phyloP scores from a whole-genome alignment of 306 rosid genomes.

The Begonia peltatifolia region DNA sequence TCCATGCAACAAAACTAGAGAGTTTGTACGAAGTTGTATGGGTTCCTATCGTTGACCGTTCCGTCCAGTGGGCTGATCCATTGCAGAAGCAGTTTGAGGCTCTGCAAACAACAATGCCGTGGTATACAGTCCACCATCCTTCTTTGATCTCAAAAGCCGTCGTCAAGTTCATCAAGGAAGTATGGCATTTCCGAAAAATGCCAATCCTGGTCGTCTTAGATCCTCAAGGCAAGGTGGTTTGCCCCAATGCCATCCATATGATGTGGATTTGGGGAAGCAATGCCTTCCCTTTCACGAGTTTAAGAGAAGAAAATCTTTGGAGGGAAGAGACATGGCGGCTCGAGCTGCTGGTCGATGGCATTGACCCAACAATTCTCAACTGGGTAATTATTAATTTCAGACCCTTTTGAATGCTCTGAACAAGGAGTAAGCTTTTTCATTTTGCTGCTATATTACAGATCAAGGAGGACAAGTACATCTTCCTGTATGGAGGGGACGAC shows the following conservation, averaged over 20 bases:
- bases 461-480: conserved; percentile 31
- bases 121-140: conserved; percentile 43
- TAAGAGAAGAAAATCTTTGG: conserved; percentile 48
- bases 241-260: conserved; percentile 66
- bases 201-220: conserved; percentile 55
- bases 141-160: conserved; percentile 36
- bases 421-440: no score
- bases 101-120: conserved; percentile 26
- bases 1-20: conserved; percentile 19
- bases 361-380: conserved; percentile 30
- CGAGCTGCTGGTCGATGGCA: conserved; percentile 40
- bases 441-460: conserved; percentile 17
- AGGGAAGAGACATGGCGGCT: conserved; percentile 49
- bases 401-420: no score
- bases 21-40: conserved; percentile 41
- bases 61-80: conserved; percentile 18
- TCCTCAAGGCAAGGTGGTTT: conserved; percentile 42
- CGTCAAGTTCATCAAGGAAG: conserved; percentile 24
- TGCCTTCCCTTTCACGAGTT: conserved; percentile 53
- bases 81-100: conserved; percentile 22
- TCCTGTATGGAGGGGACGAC: conserved; percentile 47
- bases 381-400: conserved; percentile 27
- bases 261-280: conserved; percentile 65
- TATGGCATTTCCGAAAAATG: conserved; percentile 47
- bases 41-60: conserved; percentile 36